A percentile compares a stretch with the other conserved stretches of the same genome.
These are phyloP conservation scores for Pseudogymnoascus destructans DNA, from an alignment of 2,329 filamentous ascomycete species.

Conservation along the genomic window DNA sequence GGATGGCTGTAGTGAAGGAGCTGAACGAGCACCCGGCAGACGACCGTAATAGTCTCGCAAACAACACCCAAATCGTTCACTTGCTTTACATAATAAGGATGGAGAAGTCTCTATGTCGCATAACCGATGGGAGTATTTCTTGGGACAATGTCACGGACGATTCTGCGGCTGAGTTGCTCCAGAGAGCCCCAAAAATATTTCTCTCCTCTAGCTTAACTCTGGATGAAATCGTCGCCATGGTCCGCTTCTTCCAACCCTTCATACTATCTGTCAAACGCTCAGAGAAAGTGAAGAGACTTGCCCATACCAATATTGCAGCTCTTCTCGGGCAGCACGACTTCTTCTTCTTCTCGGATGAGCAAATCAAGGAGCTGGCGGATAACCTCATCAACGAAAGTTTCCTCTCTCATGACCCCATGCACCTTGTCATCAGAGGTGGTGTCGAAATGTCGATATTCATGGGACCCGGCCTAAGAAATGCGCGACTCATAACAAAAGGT, in stretches of 20 bases:
- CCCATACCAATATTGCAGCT: not conserved
- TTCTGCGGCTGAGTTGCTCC: not conserved
- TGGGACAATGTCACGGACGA: not conserved
- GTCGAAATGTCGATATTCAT: not conserved
- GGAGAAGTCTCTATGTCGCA: not conserved
- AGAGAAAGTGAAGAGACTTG: conserved; percentile 1
- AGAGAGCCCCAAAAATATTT: not conserved
- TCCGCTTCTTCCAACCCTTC: not conserved
- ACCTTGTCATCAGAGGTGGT: not conserved
- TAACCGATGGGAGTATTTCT: not conserved
- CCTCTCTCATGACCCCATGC: not conserved
- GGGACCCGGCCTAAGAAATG: not conserved
- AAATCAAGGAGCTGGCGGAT: conserved; percentile 26
- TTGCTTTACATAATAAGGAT: not conserved
- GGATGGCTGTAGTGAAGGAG: conserved; percentile 20
- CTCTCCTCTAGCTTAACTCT: not conserved
- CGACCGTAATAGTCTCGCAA: conserved; percentile 4
- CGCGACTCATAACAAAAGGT: not conserved
- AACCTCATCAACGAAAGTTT: not conserved
- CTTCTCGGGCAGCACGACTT: not conserved
- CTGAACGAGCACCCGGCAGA: conserved; percentile 11
- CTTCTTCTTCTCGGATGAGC: conserved; percentile 25
- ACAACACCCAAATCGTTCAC: not conserved
- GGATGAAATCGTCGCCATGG: not conserved
- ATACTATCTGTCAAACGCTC: not conserved